Evolutionary conservation across 2,329 filamentous ascomycete genomes (phyloP).

Genomic region (Lachnellula willkommii): DNA sequence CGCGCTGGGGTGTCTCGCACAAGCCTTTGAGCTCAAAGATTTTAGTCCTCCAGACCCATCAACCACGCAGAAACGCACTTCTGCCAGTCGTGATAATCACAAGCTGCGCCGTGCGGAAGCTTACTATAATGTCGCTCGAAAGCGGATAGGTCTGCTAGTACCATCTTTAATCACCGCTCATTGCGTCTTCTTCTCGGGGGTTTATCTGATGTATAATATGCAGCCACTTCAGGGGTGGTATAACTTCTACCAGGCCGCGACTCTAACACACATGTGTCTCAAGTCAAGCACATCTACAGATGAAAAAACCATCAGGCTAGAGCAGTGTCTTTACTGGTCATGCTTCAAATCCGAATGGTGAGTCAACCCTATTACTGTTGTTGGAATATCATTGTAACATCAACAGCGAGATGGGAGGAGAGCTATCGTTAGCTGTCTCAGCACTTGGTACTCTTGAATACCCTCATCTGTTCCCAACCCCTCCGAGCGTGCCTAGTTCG

Average conservation of each 20-base stretch:
- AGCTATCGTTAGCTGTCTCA: too few species aligned
- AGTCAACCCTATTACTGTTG: constrained; percentile 3
- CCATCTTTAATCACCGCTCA: constrained; percentile 33
- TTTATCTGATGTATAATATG: constrained; percentile 38
- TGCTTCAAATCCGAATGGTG: constrained; percentile 39
- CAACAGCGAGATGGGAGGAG: too few species aligned
- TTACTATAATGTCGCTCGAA: constrained; percentile 30
- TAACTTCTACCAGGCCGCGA: constrained; percentile 33
- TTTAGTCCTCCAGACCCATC: too few species aligned
- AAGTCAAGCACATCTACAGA: constrained; percentile 10
- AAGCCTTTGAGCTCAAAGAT: too few species aligned
- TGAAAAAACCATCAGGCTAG: constrained; percentile 21
- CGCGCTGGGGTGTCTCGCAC: too few species aligned
- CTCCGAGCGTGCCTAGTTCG: too few species aligned
- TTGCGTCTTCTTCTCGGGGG: constrained; percentile 37
- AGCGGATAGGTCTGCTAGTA: constrained; percentile 25
- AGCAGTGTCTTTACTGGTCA: constrained; percentile 40
- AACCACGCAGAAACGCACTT: not conserved
- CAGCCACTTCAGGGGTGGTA: constrained; percentile 36
- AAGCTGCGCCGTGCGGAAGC: constrained; percentile 24
- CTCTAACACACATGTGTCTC: constrained; percentile 34
- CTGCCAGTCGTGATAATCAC: not conserved
- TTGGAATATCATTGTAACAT: too few species aligned
- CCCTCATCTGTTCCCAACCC: too few species aligned
- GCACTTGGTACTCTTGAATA: constrained; percentile 36